Conservation (phyloP, 2,329 filamentous ascomycete species). For the Hortaea werneckii region DNA sequence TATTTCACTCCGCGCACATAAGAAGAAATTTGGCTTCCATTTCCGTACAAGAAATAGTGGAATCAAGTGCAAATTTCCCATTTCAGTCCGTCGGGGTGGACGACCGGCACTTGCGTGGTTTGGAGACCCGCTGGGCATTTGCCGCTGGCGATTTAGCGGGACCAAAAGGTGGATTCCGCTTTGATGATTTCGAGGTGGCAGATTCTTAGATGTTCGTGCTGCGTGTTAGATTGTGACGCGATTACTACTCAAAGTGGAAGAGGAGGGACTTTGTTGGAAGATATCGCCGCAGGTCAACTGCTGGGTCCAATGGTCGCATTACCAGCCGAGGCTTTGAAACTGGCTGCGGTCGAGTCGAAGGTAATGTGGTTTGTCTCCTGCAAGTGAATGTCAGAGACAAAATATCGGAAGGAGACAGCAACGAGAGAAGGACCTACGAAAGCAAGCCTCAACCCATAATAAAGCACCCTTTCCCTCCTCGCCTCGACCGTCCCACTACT, state of each 20-base stretch:
- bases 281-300: not conserved
- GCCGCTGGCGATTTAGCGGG: not conserved
- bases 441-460: conserved; percentile 4
- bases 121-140: not conserved
- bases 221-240: not conserved
- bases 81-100: not conserved
- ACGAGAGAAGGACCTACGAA: not conserved
- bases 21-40: too few species aligned
- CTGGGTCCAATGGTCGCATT: not conserved
- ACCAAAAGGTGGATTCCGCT: not conserved
- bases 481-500: not conserved
- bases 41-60: too few species aligned
- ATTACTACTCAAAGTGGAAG: not conserved
- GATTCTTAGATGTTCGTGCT: too few species aligned
- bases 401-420: not conserved
- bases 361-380: not conserved
- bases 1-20: too few species aligned
- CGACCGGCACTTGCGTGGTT: not conserved
- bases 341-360: not conserved
- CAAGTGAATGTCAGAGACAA: not conserved
- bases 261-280: not conserved
- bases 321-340: not conserved
- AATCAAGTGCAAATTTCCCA: too few species aligned
- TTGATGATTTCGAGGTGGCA: too few species aligned
- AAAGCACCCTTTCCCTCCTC: conserved; percentile 1